Conservation (phyloP, 257 asterid genomes). For the Rhazya stricta region DNA sequence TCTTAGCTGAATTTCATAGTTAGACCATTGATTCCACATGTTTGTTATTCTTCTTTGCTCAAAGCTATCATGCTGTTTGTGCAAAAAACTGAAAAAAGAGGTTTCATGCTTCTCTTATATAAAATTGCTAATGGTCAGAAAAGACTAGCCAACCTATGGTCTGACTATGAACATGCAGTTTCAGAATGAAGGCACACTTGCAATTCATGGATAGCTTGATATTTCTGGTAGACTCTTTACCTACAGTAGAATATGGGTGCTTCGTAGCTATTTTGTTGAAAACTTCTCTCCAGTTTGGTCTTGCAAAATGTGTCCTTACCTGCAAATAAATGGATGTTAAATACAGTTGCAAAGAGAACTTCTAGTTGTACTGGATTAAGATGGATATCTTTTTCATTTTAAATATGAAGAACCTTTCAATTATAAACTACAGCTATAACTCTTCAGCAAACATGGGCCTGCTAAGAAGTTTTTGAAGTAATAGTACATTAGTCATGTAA, state of each 20-base stretch:
- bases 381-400: not conserved
- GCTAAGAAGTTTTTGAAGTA: not conserved
- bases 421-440: too few species aligned
- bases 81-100: not conserved
- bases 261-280: slow-evolving; percentile 71
- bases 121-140: not conserved
- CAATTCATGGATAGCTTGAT: not conserved
- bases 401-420: not conserved
- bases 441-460: not conserved
- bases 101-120: not conserved
- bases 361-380: not conserved
- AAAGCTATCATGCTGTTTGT: not conserved
- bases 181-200: not conserved
- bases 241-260: slow-evolving; percentile 79
- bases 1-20: not conserved
- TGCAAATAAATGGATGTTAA: slow-evolving; percentile 27
- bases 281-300: slow-evolving; percentile 71
- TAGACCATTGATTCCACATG: not conserved
- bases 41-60: not conserved
- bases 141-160: not conserved
- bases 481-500: not conserved
- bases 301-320: slow-evolving; percentile 56
- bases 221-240: slow-evolving; percentile 32
- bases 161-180: not conserved
- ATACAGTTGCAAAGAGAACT: not conserved